These are phyloP conservation scores for Pseudogymnoascus sp. DNA, from an alignment of 2,329 filamentous ascomycete genomes.

Conservation along the genomic window DNA sequence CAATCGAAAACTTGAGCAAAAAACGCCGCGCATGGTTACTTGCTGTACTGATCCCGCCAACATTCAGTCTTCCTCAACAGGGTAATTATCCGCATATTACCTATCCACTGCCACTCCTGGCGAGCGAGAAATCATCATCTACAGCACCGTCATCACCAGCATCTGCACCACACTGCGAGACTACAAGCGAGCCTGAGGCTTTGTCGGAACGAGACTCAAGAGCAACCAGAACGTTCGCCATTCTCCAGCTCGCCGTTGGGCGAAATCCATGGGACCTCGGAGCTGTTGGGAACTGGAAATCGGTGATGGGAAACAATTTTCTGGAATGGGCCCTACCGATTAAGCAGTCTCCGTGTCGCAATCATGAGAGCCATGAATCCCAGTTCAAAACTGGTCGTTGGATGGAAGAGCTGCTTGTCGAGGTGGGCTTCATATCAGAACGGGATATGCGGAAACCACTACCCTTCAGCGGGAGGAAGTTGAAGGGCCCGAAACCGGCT, in stretches of 20 bases:
- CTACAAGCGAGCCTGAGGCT: constrained; percentile 12
- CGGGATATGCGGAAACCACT: constrained; percentile 9
- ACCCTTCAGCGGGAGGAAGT: not conserved
- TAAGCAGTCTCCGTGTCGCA: constrained; percentile 62
- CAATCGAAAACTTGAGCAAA: constrained; percentile 67
- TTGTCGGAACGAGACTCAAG: constrained; percentile 19
- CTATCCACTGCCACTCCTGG: constrained; percentile 9
- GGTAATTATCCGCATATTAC: constrained; percentile 9
- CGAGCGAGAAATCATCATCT: constrained; percentile 8
- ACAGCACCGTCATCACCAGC: not conserved
- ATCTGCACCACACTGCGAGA: not conserved
- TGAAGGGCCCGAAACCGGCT: not conserved
- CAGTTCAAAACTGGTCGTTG: constrained; percentile 61
- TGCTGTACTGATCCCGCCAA: constrained; percentile 60
- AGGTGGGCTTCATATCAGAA: constrained; percentile 5
- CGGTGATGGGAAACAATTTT: constrained; percentile 66
- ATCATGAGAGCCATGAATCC: constrained; percentile 56
- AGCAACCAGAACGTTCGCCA: constrained; percentile 64
- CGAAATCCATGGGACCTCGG: constrained; percentile 85
- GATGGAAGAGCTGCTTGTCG: constrained; percentile 45
- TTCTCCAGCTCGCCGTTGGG: constrained; percentile 62
- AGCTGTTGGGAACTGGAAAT: constrained; percentile 59
- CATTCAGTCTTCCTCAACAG: constrained; percentile 22
- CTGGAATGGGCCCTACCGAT: constrained; percentile 78
- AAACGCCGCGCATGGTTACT: constrained; percentile 59